Percentiles rank a stretch among this genome's conserved stretches.
Evolutionary conservation across 495 filamentous ascomycete species (phyloP).

Genomic region (Penicillium verhagenii): DNA sequence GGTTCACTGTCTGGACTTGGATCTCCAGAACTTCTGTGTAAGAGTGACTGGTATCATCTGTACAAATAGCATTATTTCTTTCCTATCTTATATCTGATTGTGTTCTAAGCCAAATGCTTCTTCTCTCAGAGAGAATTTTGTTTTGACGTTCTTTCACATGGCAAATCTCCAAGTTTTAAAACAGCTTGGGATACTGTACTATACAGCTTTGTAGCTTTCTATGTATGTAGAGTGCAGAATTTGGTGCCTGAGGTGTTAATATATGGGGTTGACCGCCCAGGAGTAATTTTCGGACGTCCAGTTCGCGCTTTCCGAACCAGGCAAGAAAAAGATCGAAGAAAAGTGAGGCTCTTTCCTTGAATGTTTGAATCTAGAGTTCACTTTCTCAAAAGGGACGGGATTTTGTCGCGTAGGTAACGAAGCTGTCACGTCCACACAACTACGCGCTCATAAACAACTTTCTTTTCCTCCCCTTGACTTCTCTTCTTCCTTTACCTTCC

Average conservation of each 20-base stretch:
- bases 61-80: constrained; percentile 27
- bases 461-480: neutral
- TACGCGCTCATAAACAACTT: neutral
- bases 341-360: neutral
- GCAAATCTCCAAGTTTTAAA: neutral
- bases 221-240: too few species aligned
- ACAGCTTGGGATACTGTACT: too few species aligned
- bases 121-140: too few species aligned
- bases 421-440: neutral
- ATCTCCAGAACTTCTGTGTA: constrained; percentile 1
- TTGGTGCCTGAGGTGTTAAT: neutral
- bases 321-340: neutral
- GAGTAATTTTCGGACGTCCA: neutral
- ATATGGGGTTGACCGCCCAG: neutral
- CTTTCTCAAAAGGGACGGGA: neutral
- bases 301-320: neutral
- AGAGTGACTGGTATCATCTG: constrained; percentile 13
- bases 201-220: too few species aligned
- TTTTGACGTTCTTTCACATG: too few species aligned
- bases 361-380: neutral
- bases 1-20: constrained; percentile 11
- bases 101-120: neutral
- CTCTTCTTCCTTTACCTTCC: neutral
- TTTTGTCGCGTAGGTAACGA: neutral
- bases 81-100: neutral